A percentile compares a stretch with the other conserved stretches of the same genome.
Conservation (phyloP, 768 basidiomycete species). For the Leccinum obscurum region DNA sequence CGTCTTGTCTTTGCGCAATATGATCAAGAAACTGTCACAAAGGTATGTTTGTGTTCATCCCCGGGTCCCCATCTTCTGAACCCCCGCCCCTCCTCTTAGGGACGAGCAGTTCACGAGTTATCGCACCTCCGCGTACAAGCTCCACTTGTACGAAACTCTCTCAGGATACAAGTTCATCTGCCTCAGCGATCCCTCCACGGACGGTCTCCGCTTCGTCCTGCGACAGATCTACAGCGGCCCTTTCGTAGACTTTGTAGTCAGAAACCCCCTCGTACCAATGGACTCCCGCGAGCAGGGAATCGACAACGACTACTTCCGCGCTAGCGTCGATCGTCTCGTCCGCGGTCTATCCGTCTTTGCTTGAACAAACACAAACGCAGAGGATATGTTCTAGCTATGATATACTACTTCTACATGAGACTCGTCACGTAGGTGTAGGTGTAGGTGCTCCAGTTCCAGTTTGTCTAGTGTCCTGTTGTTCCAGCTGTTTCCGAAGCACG, state of each 20-base stretch:
- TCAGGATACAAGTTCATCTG: conserved; percentile 96
- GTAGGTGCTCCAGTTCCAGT: conserved; percentile 4
- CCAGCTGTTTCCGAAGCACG: conserved; percentile 79
- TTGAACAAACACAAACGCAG: conserved; percentile 17
- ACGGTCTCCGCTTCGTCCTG: conserved; percentile 78
- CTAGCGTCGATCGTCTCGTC: conserved; percentile 74
- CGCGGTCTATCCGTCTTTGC: conserved; percentile 54
- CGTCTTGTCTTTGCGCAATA: conserved; percentile 84
- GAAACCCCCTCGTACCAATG: conserved; percentile 85
- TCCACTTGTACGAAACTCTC: conserved; percentile 89
- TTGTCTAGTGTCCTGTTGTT: conserved; percentile 44
- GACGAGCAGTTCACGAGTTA: conserved; percentile 92
- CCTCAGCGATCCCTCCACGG: conserved; percentile 82
- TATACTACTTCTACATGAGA: conserved; percentile 15
- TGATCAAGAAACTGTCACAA: conserved; percentile 92
- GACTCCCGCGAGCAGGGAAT: conserved; percentile 83
- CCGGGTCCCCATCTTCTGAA: background rate
- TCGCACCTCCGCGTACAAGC: conserved; percentile 87
- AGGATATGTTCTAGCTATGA: conserved; percentile 24
- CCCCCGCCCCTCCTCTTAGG: conserved; percentile 38
- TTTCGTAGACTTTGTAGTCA: conserved; percentile 90
- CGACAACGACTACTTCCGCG: conserved; percentile 90
- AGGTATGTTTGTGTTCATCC: conserved; percentile 40
- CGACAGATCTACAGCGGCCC: conserved; percentile 93
- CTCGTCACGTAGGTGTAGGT: conserved; percentile 8